These are phyloP conservation scores for Hypoxylon fuscum DNA, from an alignment of 495 filamentous ascomycete genomes.

Conservation along the genomic window DNA sequence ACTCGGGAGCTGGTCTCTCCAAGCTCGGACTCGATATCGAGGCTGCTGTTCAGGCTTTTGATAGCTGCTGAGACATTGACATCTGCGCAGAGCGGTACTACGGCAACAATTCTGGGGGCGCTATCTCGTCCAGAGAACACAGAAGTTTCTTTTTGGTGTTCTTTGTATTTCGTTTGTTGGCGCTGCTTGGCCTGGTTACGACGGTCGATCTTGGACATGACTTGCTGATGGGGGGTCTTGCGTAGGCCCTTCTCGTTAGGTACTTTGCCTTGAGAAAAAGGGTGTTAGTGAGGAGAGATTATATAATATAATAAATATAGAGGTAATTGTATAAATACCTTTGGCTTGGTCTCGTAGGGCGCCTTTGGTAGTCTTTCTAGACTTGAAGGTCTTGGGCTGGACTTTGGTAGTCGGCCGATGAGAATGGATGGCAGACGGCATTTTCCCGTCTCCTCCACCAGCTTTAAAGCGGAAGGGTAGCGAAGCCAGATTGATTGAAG, in stretches of 20 bases:
- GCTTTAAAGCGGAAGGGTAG: constrained; percentile 90
- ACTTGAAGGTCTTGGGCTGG: constrained; percentile 89
- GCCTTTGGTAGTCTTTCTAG: constrained; percentile 86
- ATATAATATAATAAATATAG: background rate
- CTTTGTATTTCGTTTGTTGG: constrained; percentile 79
- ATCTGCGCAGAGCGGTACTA: constrained; percentile 82
- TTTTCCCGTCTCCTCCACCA: constrained; percentile 74
- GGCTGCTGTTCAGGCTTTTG: constrained; percentile 72
- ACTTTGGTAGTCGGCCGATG: constrained; percentile 91
- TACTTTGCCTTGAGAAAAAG: constrained; percentile 47
- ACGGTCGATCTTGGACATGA: constrained; percentile 96
- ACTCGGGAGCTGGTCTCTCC: constrained; percentile 67
- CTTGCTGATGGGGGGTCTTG: constrained; percentile 91
- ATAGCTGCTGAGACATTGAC: constrained; percentile 73
- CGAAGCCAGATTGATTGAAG: constrained; percentile 71
- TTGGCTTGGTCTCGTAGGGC: constrained; percentile 82
- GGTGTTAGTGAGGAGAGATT: constrained; percentile 20
- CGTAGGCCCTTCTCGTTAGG: constrained; percentile 67
- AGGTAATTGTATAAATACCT: constrained; percentile 60
- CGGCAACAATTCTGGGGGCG: constrained; percentile 89
- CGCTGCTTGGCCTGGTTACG: constrained; percentile 91
- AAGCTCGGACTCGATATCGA: constrained; percentile 78
- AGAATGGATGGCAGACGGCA: constrained; percentile 74
- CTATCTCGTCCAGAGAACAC: constrained; percentile 86
- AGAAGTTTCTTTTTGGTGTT: constrained; percentile 75